Evolutionary conservation across 345 rosid genomes (phyloP), one percentile per base, ranked within the genome.

Genomic region (Melastoma malabathricum): DNA sequence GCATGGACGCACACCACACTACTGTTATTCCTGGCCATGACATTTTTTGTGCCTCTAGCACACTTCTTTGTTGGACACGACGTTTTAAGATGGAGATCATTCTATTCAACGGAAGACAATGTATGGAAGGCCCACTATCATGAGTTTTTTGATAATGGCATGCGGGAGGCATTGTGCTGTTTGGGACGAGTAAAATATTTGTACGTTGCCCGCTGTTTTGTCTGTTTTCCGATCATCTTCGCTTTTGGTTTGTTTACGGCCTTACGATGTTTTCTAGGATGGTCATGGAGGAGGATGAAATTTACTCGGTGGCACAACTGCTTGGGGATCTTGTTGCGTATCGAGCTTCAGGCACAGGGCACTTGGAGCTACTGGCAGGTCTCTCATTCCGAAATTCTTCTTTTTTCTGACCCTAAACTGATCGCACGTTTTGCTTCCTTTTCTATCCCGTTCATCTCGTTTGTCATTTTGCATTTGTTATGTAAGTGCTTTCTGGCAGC

Each of bases 111-210:
- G 8, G 74, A 90, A 68, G 92, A 86, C 73, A 85, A 78, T 72
- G 92, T 73, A 20, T 90, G 98, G 98, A 84, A 78, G 69, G 79
- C 85, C 70, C 98, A 90, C 58, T 90, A 90, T 68, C 75, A 83
- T 56, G 94, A 86, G 67, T 84, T 86, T 47, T 90, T 90, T 78
- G 96, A 86, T 69, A 74, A 86, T 65, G 92, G 94, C 14, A 84
- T 86, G 64, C 94, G 94, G n/a, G 96, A 90, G 72, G 80, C 81
- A 54, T 68, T 86, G 73, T 90, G 98, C 65, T 90, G 98, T 64
- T 75, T 86, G 43, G 98, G 93, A 47, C 92, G 96, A 51, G 55
- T 68, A 7, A 69, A 79, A 54, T 90, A 84, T 68, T 70, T 86
- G 98, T 85, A 73, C 51, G 89, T 60, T 61, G 49, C 15, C 25